phyloP scores from a whole-genome alignment of 768 basidiomycete genomes.

The Mycena filopes region DNA sequence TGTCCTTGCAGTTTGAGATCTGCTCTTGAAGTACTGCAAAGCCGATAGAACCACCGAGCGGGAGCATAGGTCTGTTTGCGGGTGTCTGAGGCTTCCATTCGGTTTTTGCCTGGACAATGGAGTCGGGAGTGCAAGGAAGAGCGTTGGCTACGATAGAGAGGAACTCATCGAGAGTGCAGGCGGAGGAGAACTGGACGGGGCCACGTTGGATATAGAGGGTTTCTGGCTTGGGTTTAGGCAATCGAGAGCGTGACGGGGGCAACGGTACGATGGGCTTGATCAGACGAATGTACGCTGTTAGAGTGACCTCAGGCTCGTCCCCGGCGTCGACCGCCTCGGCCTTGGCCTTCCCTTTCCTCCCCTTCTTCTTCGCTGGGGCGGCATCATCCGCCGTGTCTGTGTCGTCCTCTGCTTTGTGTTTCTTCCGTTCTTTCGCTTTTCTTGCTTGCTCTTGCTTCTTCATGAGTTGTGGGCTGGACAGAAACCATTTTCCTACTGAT shows the following conservation, averaged over 20 bases:
- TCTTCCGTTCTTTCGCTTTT: not conserved
- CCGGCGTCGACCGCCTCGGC: not conserved
- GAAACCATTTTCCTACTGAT: not conserved
- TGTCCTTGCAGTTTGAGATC: not conserved
- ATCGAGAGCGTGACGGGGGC: not conserved
- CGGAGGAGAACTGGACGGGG: not conserved
- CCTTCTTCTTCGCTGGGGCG: not conserved
- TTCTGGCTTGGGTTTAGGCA: not conserved
- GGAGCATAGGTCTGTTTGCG: not conserved
- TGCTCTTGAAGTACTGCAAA: not conserved
- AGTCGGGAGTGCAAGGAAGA: not conserved
- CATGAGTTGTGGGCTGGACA: not conserved
- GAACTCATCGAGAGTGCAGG: not conserved
- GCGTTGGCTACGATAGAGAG: not conserved
- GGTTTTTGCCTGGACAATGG: not conserved
- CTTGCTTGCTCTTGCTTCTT: not conserved
- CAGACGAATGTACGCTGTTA: not conserved
- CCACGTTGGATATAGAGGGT: not conserved
- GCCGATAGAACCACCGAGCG: not conserved
- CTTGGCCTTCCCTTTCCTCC: not conserved
- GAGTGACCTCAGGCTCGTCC: not conserved
- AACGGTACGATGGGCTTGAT: not conserved
- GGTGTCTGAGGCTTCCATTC: constrained; percentile 6
- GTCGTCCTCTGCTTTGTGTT: not conserved
- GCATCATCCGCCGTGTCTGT: not conserved